These are phyloP conservation scores for Punica granatum DNA, from an alignment of 345 rosid species.

Conservation along the genomic window DNA sequence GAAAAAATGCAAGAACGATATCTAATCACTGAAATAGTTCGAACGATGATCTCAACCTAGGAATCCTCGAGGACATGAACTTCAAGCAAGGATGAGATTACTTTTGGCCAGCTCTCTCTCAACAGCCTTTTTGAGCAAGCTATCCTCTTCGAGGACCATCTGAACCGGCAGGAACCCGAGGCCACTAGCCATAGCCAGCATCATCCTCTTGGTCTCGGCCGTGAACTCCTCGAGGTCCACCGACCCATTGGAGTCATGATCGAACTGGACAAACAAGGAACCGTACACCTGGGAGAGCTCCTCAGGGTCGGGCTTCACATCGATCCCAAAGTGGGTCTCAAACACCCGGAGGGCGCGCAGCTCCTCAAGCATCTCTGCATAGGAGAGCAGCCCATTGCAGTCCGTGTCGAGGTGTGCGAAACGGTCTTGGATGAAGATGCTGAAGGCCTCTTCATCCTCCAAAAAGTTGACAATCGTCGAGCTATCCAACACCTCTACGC, in stretches of 20 bases:
- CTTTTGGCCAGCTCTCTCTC: slow-evolving; percentile 24
- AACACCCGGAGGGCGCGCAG: slow-evolving; percentile 9
- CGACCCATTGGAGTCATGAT: slow-evolving; percentile 12
- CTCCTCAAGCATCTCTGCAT: slow-evolving; percentile 6
- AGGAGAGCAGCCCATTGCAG: slow-evolving; percentile 11
- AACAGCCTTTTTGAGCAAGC: slow-evolving; percentile 40
- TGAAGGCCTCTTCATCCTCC: slow-evolving; percentile 11
- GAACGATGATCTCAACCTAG: background rate
- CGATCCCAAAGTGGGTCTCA: slow-evolving; percentile 13
- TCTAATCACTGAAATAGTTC: background rate
- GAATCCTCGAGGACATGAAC: background rate
- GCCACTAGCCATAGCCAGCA: slow-evolving; percentile 28
- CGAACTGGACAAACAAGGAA: slow-evolving; percentile 8
- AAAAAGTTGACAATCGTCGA: slow-evolving; percentile 7
- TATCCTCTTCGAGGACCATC: slow-evolving; percentile 43
- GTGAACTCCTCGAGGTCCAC: slow-evolving; percentile 18
- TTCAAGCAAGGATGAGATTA: slow-evolving; percentile 9
- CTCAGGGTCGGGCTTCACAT: slow-evolving; percentile 5
- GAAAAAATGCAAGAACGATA: background rate
- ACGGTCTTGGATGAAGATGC: slow-evolving; percentile 2
- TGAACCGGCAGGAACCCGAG: slow-evolving; percentile 42
- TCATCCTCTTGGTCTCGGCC: slow-evolving; percentile 16
- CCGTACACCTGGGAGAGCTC: slow-evolving; percentile 11
- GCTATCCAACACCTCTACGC: slow-evolving; percentile 7
- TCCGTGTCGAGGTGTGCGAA: slow-evolving; percentile 1